Evolutionary conservation across 352 stramenopile species (phyloP).

Genomic region (Aphanomyces cochlioides): DNA sequence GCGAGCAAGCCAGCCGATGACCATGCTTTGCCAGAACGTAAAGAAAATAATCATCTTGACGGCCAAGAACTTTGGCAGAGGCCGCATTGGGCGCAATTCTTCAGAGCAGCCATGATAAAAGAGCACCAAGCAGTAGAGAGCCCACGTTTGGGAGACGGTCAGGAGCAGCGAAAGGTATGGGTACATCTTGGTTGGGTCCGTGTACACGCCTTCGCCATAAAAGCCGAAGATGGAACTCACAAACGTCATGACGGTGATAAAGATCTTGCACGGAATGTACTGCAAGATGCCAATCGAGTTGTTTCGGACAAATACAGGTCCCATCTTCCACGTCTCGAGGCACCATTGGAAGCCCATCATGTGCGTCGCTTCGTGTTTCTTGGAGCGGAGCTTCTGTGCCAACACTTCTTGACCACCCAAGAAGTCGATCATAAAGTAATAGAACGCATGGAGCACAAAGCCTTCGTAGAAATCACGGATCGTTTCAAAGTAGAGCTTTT

Average conservation of each 20-base stretch:
- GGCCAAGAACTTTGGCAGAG: constrained; percentile 52
- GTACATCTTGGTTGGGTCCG: constrained; percentile 41
- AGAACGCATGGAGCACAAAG: constrained; percentile 52
- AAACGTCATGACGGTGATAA: constrained; percentile 36
- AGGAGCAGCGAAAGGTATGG: constrained; percentile 33
- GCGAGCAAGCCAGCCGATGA: constrained; percentile 43
- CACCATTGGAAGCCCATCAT: constrained; percentile 38
- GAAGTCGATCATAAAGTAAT: constrained; percentile 47
- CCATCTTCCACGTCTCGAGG: constrained; percentile 45
- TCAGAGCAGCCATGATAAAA: constrained; percentile 50
- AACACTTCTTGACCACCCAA: constrained; percentile 36
- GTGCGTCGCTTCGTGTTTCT: constrained; percentile 39
- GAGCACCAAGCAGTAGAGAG: constrained; percentile 54
- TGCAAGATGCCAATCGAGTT: constrained; percentile 54
- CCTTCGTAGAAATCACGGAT: constrained; percentile 50
- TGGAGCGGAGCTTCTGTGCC: constrained; percentile 25
- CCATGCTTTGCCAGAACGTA: constrained; percentile 51
- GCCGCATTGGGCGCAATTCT: constrained; percentile 44
- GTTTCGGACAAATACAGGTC: constrained; percentile 46
- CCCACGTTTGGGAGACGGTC: constrained; percentile 47
- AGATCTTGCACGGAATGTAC: constrained; percentile 43
- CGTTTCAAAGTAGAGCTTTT: constrained; percentile 36
- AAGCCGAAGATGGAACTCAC: constrained; percentile 28
- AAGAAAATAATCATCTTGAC: constrained; percentile 68
- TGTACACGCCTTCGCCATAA: constrained; percentile 40